Evolutionary conservation across 1,284 basidiomycete species (phyloP).

Genomic region (Somion occarium): DNA sequence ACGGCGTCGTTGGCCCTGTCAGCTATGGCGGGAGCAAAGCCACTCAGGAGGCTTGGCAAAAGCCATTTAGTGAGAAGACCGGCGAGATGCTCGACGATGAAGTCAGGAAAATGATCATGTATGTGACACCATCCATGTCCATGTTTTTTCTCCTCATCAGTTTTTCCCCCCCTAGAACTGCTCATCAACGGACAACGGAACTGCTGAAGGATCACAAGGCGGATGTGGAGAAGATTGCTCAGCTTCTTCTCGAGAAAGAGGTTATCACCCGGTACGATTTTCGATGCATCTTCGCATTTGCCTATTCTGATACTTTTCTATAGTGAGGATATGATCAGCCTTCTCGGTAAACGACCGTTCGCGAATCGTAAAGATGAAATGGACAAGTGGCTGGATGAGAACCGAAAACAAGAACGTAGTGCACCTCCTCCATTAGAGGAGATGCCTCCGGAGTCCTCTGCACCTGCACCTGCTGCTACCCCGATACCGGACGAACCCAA

Average conservation of each 20-base stretch:
- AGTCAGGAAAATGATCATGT: constrained; percentile 94
- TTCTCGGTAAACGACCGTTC: constrained; percentile 86
- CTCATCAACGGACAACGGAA: constrained; percentile 82
- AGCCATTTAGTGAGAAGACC: constrained; percentile 97
- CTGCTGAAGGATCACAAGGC: constrained; percentile 80
- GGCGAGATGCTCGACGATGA: constrained; percentile 89
- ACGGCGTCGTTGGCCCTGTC: constrained; percentile 89
- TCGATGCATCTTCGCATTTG: neutral
- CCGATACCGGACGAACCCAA: constrained; percentile 22
- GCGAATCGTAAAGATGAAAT: constrained; percentile 78
- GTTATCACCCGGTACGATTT: constrained; percentile 82
- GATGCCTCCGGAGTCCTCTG: constrained; percentile 25
- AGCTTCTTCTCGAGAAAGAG: constrained; percentile 88
- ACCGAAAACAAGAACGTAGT: constrained; percentile 48
- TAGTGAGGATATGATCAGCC: constrained; percentile 82
- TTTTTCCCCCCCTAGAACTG: constrained; percentile 43
- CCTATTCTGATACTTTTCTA: neutral
- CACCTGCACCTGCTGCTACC: constrained; percentile 50
- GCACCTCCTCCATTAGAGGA: constrained; percentile 55
- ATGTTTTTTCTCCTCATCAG: neutral
- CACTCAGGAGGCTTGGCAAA: constrained; percentile 87
- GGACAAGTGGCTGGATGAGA: constrained; percentile 89
- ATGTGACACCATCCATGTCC: constrained; percentile 22
- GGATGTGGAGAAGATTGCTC: constrained; percentile 93
- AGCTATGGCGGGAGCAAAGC: constrained; percentile 88